These are phyloP conservation scores for Erythrobasidium hasegawianum DNA, from an alignment of 1,284 basidiomycete genomes.

Conservation along the genomic window DNA sequence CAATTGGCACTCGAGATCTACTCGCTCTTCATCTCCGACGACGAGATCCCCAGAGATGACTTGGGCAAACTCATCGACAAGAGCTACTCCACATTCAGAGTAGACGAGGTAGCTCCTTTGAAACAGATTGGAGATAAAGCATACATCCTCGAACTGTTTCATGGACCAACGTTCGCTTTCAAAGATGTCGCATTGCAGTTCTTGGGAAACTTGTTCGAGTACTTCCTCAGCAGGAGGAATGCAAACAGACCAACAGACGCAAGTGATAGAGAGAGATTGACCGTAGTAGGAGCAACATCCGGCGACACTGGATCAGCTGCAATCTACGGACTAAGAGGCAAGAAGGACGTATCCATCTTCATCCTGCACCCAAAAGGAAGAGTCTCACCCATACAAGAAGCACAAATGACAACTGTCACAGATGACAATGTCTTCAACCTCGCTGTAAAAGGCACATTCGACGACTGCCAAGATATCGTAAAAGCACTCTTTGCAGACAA, in stretches of 20 bases:
- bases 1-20: conserved; percentile 81
- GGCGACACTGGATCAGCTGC: conserved; percentile 99
- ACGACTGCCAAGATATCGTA: conserved; percentile 97
- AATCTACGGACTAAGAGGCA: conserved; percentile 92
- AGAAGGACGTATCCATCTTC: conserved; percentile 91
- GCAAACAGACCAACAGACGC: conserved; percentile 57
- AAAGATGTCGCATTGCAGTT: conserved; percentile 98
- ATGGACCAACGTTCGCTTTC: conserved; percentile 98
- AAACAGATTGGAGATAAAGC: conserved; percentile 62
- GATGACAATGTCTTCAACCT: conserved; percentile 94
- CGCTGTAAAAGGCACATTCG: conserved; percentile 90
- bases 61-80: conserved; percentile 71
- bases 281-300: conserved; percentile 93
- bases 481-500: conserved; percentile 88
- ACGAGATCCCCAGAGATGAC: conserved; percentile 74
- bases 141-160: conserved; percentile 88
- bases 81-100: conserved; percentile 83
- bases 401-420: conserved; percentile 97
- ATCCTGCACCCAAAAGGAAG: conserved; percentile 97
- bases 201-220: conserved; percentile 94
- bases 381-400: conserved; percentile 95
- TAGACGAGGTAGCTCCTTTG: conserved; percentile 77
- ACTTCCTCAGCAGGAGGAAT: conserved; percentile 81
- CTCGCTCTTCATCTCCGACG: conserved; percentile 79
- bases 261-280: conserved; percentile 65